These are phyloP conservation scores for Zoysia japonica DNA, from an alignment of 176 grass and related monocot species.

Conservation along the genomic window DNA sequence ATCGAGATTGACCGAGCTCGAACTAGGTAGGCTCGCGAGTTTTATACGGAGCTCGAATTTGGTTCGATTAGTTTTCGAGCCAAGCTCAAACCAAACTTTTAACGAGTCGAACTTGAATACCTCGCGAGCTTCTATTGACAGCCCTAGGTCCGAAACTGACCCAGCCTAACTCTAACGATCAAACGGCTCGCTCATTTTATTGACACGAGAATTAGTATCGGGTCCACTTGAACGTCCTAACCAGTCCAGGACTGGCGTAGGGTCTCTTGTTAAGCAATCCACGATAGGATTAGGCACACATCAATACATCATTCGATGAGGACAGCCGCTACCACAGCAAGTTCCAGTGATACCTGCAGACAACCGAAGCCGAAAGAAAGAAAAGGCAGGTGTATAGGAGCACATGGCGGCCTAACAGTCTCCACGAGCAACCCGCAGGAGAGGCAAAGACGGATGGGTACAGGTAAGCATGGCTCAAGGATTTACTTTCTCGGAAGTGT, in stretches of 20 bases:
- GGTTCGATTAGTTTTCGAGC: too few species aligned
- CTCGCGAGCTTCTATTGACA: too few species aligned
- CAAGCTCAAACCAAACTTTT: too few species aligned
- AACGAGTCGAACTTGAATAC: too few species aligned
- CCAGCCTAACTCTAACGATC: not conserved
- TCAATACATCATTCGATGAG: slow-evolving; percentile 23
- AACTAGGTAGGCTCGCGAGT: too few species aligned
- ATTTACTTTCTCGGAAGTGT: not conserved
- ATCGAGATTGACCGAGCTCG: too few species aligned
- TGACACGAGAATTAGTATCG: not conserved
- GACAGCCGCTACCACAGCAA: slow-evolving; percentile 24
- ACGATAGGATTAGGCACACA: slow-evolving; percentile 20
- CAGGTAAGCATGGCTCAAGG: slow-evolving; percentile 2
- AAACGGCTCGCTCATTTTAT: not conserved
- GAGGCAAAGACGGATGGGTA: slow-evolving; percentile 2
- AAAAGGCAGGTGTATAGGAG: slow-evolving; percentile 2
- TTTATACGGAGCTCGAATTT: too few species aligned
- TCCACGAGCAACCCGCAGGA: not conserved
- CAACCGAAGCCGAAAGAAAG: slow-evolving; percentile 31
- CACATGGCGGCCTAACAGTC: slow-evolving; percentile 38
- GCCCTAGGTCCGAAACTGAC: too few species aligned
- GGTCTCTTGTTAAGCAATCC: slow-evolving; percentile 28
- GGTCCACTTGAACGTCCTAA: slow-evolving; percentile 4
- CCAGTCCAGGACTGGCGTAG: slow-evolving; percentile 8
- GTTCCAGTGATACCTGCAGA: slow-evolving; percentile 25